These are phyloP conservation scores for Epichloe bromicola DNA, from an alignment of 2,329 filamentous ascomycete species.

Conservation along the genomic window DNA sequence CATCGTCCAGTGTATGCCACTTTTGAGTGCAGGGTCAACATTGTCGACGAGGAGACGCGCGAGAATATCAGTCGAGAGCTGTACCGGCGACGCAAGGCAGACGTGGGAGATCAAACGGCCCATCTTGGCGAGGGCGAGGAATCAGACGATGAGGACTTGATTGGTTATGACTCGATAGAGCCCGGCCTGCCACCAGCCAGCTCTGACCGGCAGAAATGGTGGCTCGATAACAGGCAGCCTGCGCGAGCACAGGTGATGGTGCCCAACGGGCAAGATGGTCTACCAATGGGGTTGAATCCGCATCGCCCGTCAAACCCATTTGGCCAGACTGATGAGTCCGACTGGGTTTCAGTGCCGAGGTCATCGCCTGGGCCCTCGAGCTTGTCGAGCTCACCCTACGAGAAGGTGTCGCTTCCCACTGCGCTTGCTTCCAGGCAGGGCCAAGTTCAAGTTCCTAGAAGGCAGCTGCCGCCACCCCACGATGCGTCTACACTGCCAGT, in stretches of 20 bases:
- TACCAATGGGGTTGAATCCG: slow-evolving; percentile 55
- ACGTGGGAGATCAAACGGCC: slow-evolving; percentile 48
- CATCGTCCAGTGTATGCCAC: slow-evolving; percentile 89
- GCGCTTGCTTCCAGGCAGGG: slow-evolving; percentile 29
- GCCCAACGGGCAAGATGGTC: slow-evolving; percentile 37
- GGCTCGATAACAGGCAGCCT: slow-evolving; percentile 57
- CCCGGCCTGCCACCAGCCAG: slow-evolving; percentile 59
- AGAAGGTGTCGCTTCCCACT: slow-evolving; percentile 40
- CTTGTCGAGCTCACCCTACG: slow-evolving; percentile 46
- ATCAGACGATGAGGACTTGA: slow-evolving; percentile 65
- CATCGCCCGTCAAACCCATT: slow-evolving; percentile 74
- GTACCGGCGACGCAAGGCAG: slow-evolving; percentile 55
- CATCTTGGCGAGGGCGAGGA: slow-evolving; percentile 38
- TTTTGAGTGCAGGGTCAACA: slow-evolving; percentile 72
- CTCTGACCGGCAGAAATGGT: slow-evolving; percentile 58
- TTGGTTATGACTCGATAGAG: slow-evolving; percentile 72
- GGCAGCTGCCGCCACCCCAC: slow-evolving; percentile 37
- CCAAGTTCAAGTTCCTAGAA: slow-evolving; percentile 28
- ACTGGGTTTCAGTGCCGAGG: slow-evolving; percentile 63
- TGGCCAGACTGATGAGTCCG: slow-evolving; percentile 55
- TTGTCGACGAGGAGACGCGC: slow-evolving; percentile 63
- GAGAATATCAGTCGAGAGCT: slow-evolving; percentile 61
- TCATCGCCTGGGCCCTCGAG: slow-evolving; percentile 41
- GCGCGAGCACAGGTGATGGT: slow-evolving; percentile 60
- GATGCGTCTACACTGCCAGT: slow-evolving; percentile 33